A percentile compares a stretch with the other conserved stretches of the same genome.
These are phyloP conservation scores for Alternaria sp. DNA, from an alignment of 2,329 filamentous ascomycete species.

Conservation along the genomic window DNA sequence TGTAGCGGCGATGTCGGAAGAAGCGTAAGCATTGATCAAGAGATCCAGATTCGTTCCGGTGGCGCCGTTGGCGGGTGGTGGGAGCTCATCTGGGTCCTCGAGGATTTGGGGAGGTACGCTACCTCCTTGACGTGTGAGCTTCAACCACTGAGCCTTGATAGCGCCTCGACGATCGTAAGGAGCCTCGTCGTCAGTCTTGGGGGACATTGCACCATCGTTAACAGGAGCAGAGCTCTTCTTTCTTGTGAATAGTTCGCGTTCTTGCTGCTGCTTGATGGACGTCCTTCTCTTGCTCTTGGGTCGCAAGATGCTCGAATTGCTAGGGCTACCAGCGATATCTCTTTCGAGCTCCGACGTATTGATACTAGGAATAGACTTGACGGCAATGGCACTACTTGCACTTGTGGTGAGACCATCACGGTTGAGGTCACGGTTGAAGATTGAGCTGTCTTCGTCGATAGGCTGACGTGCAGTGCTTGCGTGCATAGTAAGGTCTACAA, in stretches of 20 bases:
- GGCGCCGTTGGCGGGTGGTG: slow-evolving; percentile 64
- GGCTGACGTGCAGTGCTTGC: slow-evolving; percentile 69
- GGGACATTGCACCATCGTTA: slow-evolving; percentile 60
- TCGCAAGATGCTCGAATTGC: slow-evolving; percentile 66
- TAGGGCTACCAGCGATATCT: slow-evolving; percentile 63
- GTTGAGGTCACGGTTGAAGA: slow-evolving; percentile 69
- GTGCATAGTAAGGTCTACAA: slow-evolving; percentile 98
- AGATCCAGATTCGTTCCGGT: slow-evolving; percentile 80
- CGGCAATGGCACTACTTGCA: slow-evolving; percentile 84
- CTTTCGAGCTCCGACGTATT: slow-evolving; percentile 78
- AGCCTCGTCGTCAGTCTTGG: slow-evolving; percentile 70
- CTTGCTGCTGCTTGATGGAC: slow-evolving; percentile 85
- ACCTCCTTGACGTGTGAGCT: slow-evolving; percentile 63
- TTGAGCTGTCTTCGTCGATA: slow-evolving; percentile 64
- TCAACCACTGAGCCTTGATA: slow-evolving; percentile 66
- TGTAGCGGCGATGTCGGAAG: slow-evolving; percentile 77
- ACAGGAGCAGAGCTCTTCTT: slow-evolving; percentile 69
- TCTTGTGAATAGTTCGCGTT: slow-evolving; percentile 87
- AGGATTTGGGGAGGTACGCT: slow-evolving; percentile 66
- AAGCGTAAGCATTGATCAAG: slow-evolving; percentile 76
- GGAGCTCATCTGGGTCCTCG: slow-evolving; percentile 73
- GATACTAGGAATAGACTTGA: slow-evolving; percentile 89
- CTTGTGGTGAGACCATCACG: slow-evolving; percentile 73
- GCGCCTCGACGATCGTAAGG: slow-evolving; percentile 60
- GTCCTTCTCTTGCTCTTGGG: slow-evolving; percentile 76